Base-by-base conservation (phyloP, 495 filamentous ascomycete genomes). In the Oidiodendron maius region DNA sequence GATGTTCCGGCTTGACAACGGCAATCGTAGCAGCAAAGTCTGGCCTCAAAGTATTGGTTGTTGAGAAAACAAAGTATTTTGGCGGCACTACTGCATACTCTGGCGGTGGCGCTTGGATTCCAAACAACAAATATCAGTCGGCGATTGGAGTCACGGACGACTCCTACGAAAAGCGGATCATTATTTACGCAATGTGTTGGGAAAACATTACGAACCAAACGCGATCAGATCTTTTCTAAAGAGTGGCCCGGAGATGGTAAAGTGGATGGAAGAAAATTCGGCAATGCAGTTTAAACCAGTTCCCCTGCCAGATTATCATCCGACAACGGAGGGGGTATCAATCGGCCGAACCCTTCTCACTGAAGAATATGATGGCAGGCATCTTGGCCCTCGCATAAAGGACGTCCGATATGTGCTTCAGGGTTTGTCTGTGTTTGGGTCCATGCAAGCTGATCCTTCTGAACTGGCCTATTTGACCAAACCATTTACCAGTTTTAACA, bases 1-100 rank as follows among this genome's bases (percentile, higher is more conserved):
- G 61, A 16, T 57, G 42, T 3, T 46, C 57, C n/a, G 60, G 41
- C 1, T 44, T 64, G 4, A 45, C 51, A 6, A 57, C 60, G 6
- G 60, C 61, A 30, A 22, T 61, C 3, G 48, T 50, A 10, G 61
- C 57, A 5, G 21, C 46, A 12, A 41, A 41, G 12, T 42, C 24
- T 22, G 52, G 58, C 21, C 49, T 58, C 39, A 43, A 26, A 1
- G 32, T 49, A 8, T 53, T 62, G 38, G 35, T 64, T 17, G 43
- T 60, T 28, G 61, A 64, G 39, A 64, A 62, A 32, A 48, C 44
- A 13, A n/a, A 44, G 9, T 6, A 36, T 2, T 26, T 62, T 22
- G 61, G 56, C 23, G 61, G 61, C 11, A 56, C 57, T 1, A 46
- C 59, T 11, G 50, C 53, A 1, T 60, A 58, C 23, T 62, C 59